These are phyloP conservation scores for Camellia oleifera DNA, from an alignment of 179 eudicot species.

Conservation along the genomic window DNA sequence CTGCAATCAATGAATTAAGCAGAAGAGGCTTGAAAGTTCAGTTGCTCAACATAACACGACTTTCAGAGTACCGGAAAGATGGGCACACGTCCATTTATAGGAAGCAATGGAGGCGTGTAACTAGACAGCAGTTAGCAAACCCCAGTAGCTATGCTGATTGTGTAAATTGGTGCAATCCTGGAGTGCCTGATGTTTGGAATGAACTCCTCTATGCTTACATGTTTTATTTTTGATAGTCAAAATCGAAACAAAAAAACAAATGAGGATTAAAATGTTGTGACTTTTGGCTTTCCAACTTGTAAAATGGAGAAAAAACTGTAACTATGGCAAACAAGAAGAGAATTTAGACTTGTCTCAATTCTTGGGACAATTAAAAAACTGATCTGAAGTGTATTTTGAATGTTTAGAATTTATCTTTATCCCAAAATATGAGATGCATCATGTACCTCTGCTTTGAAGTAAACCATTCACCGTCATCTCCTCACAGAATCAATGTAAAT, in stretches of 20 bases:
- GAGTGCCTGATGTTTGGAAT: constrained; percentile 1
- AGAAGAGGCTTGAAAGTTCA: constrained; percentile 1
- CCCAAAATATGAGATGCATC: too few relatives aligned
- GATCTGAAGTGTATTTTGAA: too few relatives aligned
- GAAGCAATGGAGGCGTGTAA: neutral
- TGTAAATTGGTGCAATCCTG: constrained; percentile 2
- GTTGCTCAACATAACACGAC: neutral
- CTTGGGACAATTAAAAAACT: too few relatives aligned
- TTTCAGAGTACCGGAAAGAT: constrained; percentile 10
- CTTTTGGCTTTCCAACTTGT: too few relatives aligned
- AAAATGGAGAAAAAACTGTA: too few relatives aligned
- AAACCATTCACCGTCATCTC: too few relatives aligned
- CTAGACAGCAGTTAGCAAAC: neutral
- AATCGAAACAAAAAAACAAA: neutral
- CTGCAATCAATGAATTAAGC: neutral
- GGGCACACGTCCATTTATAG: constrained; percentile 4
- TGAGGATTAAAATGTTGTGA: too few relatives aligned
- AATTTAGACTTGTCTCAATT: too few relatives aligned
- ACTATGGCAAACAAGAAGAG: too few relatives aligned
- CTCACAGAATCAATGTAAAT: too few relatives aligned
- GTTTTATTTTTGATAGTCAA: neutral
- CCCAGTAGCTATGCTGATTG: neutral
- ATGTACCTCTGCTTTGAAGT: too few relatives aligned
- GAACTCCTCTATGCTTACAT: constrained; percentile 7
- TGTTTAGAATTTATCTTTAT: too few relatives aligned